Evolutionary conservation across 805 yeast genomes (phyloP).

Genomic region (Kazachstania kunashirensis): DNA sequence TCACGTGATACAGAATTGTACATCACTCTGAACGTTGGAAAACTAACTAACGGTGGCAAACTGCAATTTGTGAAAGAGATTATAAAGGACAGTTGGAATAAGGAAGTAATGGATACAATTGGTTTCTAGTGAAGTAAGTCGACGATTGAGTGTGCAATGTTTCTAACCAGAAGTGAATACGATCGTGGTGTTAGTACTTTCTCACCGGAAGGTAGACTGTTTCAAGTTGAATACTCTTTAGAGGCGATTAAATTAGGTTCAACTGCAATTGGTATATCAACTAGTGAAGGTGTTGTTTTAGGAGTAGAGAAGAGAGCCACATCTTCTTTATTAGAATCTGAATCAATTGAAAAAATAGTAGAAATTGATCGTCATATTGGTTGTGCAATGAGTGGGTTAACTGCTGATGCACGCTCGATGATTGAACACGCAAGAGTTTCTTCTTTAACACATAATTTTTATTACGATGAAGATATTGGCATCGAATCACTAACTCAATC

Average conservation of each 20-base stretch:
- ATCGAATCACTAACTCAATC: slow-evolving; percentile 93
- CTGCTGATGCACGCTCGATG: slow-evolving; percentile 98
- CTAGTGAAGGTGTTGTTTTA: slow-evolving; percentile 89
- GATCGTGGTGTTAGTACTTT: slow-evolving; percentile 98
- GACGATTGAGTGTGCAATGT: slow-evolving; percentile 41
- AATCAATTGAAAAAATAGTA: slow-evolving; percentile 90
- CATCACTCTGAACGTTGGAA: too few species aligned
- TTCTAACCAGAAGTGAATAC: slow-evolving; percentile 97
- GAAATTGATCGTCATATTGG: slow-evolving; percentile 93
- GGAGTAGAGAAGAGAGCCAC: slow-evolving; percentile 98
- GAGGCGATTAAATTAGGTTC: slow-evolving; percentile 90
- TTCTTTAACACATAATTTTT: slow-evolving; percentile 76
- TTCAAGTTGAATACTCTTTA: slow-evolving; percentile 94
- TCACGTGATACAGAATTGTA: too few species aligned
- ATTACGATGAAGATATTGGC: slow-evolving; percentile 84
- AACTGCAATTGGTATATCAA: slow-evolving; percentile 93
- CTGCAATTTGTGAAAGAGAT: too few species aligned
- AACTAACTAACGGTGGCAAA: too few species aligned
- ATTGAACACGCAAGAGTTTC: slow-evolving; percentile 95
- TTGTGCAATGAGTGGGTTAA: slow-evolving; percentile 97
- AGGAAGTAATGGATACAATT: background rate
- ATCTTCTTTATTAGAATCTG: slow-evolving; percentile 79
- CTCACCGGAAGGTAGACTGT: slow-evolving; percentile 96
- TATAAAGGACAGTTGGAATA: too few species aligned
- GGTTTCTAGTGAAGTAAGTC: too few species aligned